Percentiles rank a stretch among this genome's conserved stretches.
Conservation (phyloP, 805 yeast genomes). For the Metschnikowia similis region DNA sequence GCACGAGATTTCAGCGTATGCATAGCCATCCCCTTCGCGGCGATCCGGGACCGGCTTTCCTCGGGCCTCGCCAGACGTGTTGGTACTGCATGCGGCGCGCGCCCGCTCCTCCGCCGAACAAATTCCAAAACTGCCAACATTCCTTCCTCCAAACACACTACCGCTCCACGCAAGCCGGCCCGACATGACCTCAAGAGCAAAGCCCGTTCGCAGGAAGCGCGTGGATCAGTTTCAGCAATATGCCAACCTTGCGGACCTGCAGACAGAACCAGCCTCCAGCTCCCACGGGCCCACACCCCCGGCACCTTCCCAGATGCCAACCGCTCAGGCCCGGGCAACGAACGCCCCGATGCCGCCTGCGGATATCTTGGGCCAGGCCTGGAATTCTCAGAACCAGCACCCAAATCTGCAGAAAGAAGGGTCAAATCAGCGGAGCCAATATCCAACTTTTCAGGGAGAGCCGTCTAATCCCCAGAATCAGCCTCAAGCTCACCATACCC, state of each 20-base stretch:
- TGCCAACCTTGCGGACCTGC: constrained; percentile 3
- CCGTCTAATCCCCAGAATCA: not conserved
- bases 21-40: too few relatives aligned
- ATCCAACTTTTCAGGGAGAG: not conserved
- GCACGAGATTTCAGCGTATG: too few relatives aligned
- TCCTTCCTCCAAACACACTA: not conserved
- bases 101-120: constrained; percentile 4
- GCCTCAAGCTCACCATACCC: not conserved
- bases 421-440: not conserved
- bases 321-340: not conserved
- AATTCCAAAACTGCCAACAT: constrained; percentile 1
- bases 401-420: not conserved
- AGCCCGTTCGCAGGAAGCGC: constrained; percentile 10
- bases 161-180: not conserved
- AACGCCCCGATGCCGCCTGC: too few relatives aligned
- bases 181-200: constrained; percentile 12
- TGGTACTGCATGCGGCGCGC: constrained; percentile 8
- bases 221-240: constrained; percentile 17
- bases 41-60: not conserved
- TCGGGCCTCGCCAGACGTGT: not conserved
- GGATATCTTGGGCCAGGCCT: too few relatives aligned
- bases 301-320: not conserved
- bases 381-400: not conserved
- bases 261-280: not conserved
- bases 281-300: not conserved